Evolutionary conservation across 352 stramenopile genomes (phyloP).

Genomic region (Phytophthora vignae): DNA sequence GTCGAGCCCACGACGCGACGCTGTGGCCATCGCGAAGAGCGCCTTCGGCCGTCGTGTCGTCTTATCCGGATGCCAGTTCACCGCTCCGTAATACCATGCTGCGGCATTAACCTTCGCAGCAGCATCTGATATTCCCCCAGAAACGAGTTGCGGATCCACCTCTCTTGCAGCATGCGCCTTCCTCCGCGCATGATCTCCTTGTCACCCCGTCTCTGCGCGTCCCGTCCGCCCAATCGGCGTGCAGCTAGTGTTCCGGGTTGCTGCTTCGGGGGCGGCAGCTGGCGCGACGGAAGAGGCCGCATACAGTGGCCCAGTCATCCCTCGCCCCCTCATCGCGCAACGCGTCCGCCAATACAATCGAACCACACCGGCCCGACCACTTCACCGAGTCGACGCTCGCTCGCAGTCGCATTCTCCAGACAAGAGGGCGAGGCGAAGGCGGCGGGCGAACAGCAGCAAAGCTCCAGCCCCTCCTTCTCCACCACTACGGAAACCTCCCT

Average conservation of each 20-base stretch:
- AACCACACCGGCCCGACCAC: constrained; percentile 3
- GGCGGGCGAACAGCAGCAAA: too few species aligned
- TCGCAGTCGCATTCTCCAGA: constrained; percentile 35
- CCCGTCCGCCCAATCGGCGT: constrained; percentile 24
- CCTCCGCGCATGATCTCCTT: background rate
- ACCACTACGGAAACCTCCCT: background rate
- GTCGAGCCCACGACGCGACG: background rate
- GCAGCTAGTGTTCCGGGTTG: constrained; percentile 31
- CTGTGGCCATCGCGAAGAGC: constrained; percentile 6
- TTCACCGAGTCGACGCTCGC: constrained; percentile 15
- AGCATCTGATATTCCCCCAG: background rate
- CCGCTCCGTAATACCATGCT: constrained; percentile 5
- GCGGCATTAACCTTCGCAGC: constrained; percentile 2
- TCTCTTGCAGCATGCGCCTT: background rate
- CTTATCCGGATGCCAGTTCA: constrained; percentile 30
- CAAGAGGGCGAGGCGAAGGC: constrained; percentile 28
- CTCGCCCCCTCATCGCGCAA: constrained; percentile 26
- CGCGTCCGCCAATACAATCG: constrained; percentile 21
- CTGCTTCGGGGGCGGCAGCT: constrained; percentile 23
- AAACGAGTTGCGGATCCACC: background rate
- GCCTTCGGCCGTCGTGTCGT: constrained; percentile 21
- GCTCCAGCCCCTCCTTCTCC: background rate
- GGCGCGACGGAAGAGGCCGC: constrained; percentile 32
- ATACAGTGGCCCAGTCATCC: constrained; percentile 16
- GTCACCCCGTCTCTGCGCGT: constrained; percentile 15